These are phyloP conservation scores for Starmerella tilneyi DNA, from an alignment of 805 yeast species.

Conservation along the genomic window DNA sequence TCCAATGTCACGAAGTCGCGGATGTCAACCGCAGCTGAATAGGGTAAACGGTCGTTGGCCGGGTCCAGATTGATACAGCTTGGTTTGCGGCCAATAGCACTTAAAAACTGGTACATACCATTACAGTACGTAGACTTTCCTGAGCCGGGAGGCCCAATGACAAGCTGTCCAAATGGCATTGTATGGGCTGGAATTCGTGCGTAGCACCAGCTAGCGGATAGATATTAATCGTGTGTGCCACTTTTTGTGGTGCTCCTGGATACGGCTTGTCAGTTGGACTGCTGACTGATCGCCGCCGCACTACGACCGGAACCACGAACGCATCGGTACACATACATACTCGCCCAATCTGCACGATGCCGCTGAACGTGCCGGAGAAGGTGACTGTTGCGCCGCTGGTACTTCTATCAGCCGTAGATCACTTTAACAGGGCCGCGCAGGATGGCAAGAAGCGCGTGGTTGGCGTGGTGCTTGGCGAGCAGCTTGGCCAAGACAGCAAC, in stretches of 20 bases:
- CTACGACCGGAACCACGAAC: too few relatives aligned
- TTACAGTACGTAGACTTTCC: slow-evolving; percentile 93
- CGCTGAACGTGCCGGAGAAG: slow-evolving; percentile 31
- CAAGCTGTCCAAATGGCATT: slow-evolving; percentile 61
- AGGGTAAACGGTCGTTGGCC: slow-evolving; percentile 63
- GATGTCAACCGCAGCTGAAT: slow-evolving; percentile 67
- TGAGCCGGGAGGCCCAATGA: slow-evolving; percentile 96
- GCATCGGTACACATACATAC: slow-evolving; percentile 11
- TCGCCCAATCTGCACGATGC: background rate
- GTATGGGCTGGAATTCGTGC: background rate
- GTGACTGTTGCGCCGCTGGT: slow-evolving; percentile 95
- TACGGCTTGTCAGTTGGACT: background rate
- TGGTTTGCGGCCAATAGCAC: slow-evolving; percentile 85
- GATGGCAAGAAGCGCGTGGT: slow-evolving; percentile 72
- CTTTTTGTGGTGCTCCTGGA: background rate
- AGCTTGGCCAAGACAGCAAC: slow-evolving; percentile 26
- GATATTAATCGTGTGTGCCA: too few relatives aligned
- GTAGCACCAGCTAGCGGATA: too few relatives aligned
- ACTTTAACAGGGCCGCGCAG: slow-evolving; percentile 76
- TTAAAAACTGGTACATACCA: slow-evolving; percentile 83
- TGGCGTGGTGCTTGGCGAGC: slow-evolving; percentile 86
- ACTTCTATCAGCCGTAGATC: slow-evolving; percentile 86
- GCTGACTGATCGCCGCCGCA: slow-evolving; percentile 6
- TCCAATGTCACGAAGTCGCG: slow-evolving; percentile 67
- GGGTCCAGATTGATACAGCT: slow-evolving; percentile 87